Percentiles rank a stretch among this genome's conserved stretches.
phyloP scores from a whole-genome alignment of 176 grass and related monocot species.

The Paspalum notatum region DNA sequence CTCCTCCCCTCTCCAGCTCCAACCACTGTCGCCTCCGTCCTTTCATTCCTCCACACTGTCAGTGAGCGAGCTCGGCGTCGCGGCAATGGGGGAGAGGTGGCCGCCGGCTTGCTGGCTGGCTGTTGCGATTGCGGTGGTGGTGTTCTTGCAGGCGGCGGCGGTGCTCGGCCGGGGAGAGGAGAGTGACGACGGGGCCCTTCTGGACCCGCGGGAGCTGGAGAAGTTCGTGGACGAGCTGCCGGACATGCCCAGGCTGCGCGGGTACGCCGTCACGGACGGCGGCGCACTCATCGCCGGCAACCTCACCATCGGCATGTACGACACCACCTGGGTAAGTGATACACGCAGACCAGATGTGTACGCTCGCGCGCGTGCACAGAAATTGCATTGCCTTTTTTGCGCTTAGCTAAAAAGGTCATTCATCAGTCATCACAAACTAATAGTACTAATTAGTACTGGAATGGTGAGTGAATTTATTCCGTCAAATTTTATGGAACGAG shows the following conservation, averaged over 20 bases:
- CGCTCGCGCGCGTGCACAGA: background rate
- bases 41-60: too few species aligned
- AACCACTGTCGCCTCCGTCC: background rate
- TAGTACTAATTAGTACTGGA: too few species aligned
- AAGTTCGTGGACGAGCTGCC: constrained; percentile 96
- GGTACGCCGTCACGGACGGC: constrained; percentile 37
- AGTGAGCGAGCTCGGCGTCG: too few species aligned
- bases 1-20: background rate
- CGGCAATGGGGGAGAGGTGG: constrained; percentile 47
- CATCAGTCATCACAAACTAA: too few species aligned
- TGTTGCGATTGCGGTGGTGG: background rate
- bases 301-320: constrained; percentile 89
- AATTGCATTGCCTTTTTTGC: background rate
- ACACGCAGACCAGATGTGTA: too few species aligned
- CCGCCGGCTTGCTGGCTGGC: constrained; percentile 24
- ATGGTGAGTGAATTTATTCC: too few species aligned
- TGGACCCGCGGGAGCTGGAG: constrained; percentile 59
- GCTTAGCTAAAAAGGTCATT: too few species aligned
- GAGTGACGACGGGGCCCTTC: background rate
- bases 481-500: too few species aligned
- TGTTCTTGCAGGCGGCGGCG: constrained; percentile 24
- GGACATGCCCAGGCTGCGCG: constrained; percentile 67
- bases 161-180: constrained; percentile 31
- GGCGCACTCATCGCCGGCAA: constrained; percentile 73
- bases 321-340: constrained; percentile 75